Conservation (phyloP, 78 protist genomes). For the Dictyostelium intermedium region DNA sequence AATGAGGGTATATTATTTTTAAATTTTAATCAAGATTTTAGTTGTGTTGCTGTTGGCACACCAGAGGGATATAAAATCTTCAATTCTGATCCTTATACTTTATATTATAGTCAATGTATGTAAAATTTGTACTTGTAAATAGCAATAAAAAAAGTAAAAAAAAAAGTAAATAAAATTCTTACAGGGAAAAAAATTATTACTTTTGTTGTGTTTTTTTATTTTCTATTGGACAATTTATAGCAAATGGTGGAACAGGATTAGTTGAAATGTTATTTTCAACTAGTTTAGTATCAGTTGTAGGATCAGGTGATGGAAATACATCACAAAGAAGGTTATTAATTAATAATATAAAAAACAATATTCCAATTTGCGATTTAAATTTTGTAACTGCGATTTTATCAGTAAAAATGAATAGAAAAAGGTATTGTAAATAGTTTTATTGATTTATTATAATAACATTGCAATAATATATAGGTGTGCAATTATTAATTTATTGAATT, state of each 20-base stretch:
- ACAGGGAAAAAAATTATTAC: neutral
- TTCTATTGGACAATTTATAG: conserved; percentile 21
- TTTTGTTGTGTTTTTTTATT: too few species aligned
- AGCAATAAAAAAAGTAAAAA: neutral
- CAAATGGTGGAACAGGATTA: conserved; percentile 92
- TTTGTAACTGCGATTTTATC: conserved; percentile 78
- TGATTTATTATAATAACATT: neutral
- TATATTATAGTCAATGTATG: conserved; percentile 78
- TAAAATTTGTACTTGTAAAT: neutral
- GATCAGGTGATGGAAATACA: conserved; percentile 89
- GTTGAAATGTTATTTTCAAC: conserved; percentile 97
- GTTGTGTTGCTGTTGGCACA: conserved; percentile 96
- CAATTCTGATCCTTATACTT: conserved; percentile 95
- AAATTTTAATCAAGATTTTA: conserved; percentile 90
- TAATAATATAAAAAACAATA: conserved; percentile 80
- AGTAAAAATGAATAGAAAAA: conserved; percentile 76
- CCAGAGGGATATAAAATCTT: conserved; percentile 91
- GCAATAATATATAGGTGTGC: neutral
- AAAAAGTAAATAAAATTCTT: neutral
- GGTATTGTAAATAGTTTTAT: conserved; percentile 11
- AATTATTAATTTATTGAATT: neutral
- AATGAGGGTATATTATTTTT: conserved; percentile 53
- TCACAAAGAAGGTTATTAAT: conserved; percentile 81
- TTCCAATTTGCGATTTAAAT: conserved; percentile 75
- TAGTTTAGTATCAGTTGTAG: conserved; percentile 95